Percentiles rank a stretch among this genome's conserved stretches.
Evolutionary conservation across 2,329 filamentous ascomycete genomes (phyloP).

Genomic region (Fusarium camptoceras): DNA sequence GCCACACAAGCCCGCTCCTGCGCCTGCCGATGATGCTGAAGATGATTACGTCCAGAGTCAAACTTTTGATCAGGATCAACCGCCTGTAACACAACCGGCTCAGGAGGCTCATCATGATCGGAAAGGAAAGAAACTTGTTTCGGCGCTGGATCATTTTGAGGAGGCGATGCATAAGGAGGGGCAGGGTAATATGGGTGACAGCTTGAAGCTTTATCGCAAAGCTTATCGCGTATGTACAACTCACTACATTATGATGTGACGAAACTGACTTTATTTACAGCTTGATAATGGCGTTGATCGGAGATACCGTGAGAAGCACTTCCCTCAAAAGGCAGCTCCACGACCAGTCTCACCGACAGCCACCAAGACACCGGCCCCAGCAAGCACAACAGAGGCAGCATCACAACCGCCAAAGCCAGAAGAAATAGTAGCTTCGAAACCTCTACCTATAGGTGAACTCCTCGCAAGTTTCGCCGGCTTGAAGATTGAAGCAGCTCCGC

Average conservation of each 20-base stretch:
- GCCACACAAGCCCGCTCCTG: slow-evolving; percentile 25
- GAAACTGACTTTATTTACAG: slow-evolving; percentile 56
- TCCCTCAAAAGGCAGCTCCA: slow-evolving; percentile 64
- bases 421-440: slow-evolving; percentile 63
- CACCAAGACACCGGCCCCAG: slow-evolving; percentile 15
- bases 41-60: slow-evolving; percentile 51
- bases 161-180: slow-evolving; percentile 89
- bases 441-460: slow-evolving; percentile 73
- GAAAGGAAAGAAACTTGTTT: slow-evolving; percentile 64
- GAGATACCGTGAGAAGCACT: slow-evolving; percentile 91
- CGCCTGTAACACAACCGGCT: neutral
- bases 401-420: neutral
- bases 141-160: slow-evolving; percentile 93
- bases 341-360: slow-evolving; percentile 37
- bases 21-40: slow-evolving; percentile 49
- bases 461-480: slow-evolving; percentile 80
- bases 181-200: slow-evolving; percentile 88
- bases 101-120: slow-evolving; percentile 27
- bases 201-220: slow-evolving; percentile 86
- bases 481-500: slow-evolving; percentile 74
- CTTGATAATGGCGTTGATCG: slow-evolving; percentile 88
- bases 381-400: neutral
- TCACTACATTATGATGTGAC: too few species aligned
- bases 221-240: slow-evolving; percentile 77
- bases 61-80: slow-evolving; percentile 50